These are phyloP conservation scores for Pythium scleroteichum DNA, from an alignment of 352 stramenopile genomes.

Conservation along the genomic window DNA sequence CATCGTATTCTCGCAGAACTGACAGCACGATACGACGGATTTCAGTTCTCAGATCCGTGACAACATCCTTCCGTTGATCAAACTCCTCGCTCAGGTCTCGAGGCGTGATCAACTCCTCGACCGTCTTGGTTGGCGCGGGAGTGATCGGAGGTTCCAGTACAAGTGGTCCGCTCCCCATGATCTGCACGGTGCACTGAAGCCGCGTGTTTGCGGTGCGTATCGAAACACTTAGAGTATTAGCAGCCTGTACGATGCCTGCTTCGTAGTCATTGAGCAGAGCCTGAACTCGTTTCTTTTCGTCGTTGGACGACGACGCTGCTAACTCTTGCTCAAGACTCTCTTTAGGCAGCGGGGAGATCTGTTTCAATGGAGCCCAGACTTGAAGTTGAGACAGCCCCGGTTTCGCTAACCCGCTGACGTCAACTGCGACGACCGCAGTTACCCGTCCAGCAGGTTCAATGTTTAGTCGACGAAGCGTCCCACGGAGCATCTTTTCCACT, in stretches of 20 bases:
- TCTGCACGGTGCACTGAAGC: conserved; percentile 30
- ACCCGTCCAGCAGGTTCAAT: conserved; percentile 36
- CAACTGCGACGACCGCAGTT: conserved; percentile 34
- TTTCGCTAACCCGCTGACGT: conserved; percentile 37
- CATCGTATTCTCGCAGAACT: conserved; percentile 70
- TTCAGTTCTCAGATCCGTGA: conserved; percentile 52
- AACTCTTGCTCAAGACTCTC: conserved; percentile 65
- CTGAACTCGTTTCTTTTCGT: conserved; percentile 82
- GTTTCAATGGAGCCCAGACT: conserved; percentile 18
- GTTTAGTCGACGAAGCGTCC: conserved; percentile 35
- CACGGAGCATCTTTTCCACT: conserved; percentile 46
- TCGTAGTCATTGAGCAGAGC: conserved; percentile 67
- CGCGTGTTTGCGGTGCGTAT: conserved; percentile 31
- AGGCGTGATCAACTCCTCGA: conserved; percentile 54
- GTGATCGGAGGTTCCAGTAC: conserved; percentile 38
- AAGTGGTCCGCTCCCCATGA: conserved; percentile 39
- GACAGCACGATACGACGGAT: conserved; percentile 55
- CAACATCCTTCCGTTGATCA: conserved; percentile 43
- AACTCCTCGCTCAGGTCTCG: conserved; percentile 50
- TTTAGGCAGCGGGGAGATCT: conserved; percentile 36
- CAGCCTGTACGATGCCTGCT: conserved; percentile 28
- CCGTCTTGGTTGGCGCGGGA: conserved; percentile 28
- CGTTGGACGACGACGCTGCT: conserved; percentile 40
- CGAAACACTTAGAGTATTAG: conserved; percentile 28
- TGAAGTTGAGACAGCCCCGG: conserved; percentile 34